Evolutionary conservation across 768 basidiomycete genomes (phyloP), one percentile per base, ranked within the genome.

Genomic region (Lactifluus pinguis): DNA sequence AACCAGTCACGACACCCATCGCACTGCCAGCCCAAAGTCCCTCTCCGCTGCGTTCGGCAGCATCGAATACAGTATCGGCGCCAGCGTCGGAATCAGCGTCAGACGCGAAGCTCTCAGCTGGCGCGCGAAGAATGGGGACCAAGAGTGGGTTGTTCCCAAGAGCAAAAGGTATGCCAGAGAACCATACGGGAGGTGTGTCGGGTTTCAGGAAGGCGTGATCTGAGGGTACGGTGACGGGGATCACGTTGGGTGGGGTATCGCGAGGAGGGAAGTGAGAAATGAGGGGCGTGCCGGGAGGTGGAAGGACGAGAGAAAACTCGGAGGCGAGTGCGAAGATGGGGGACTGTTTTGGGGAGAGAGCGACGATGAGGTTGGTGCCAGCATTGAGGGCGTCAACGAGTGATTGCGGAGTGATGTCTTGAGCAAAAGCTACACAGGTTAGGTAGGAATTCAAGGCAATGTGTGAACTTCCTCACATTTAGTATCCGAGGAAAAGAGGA

Each of bases 251-350:
- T 0, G 83, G 77, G n/a, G 80, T 80, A n/a, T 81, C 73, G 44
- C 89, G 83, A 69, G 83, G 79, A 29, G 85, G 85, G 77, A 93
- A 91, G 72, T 95, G 90, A 4, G 94, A 95, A 63, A 95, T 70
- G 52, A 97, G 80, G 2, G 87, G 86, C 0, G 86, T 87, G 1
- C 86, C 86, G 2, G 92, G 88, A 6, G 92, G 91, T 17, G 90
- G 89, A 29, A 92, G 86, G 55, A 92, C 82, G 58, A 98, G 79
- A 41, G 89, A 89, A 77, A 98, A 98, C 76, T 99, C 97, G 52
- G 91, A 72, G 0, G 93, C 91, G 57, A 95, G 81, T 13, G 87
- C 82, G 13, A 83, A 79, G 10, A 95, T 76, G 45, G 89, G 76
- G 2, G 85, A 85, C 73, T 87, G 81, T 74, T 82, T 86, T 67